Evolutionary conservation across 2,329 filamentous ascomycete genomes (phyloP).

Genomic region (Arthrobotrys megalospora): DNA sequence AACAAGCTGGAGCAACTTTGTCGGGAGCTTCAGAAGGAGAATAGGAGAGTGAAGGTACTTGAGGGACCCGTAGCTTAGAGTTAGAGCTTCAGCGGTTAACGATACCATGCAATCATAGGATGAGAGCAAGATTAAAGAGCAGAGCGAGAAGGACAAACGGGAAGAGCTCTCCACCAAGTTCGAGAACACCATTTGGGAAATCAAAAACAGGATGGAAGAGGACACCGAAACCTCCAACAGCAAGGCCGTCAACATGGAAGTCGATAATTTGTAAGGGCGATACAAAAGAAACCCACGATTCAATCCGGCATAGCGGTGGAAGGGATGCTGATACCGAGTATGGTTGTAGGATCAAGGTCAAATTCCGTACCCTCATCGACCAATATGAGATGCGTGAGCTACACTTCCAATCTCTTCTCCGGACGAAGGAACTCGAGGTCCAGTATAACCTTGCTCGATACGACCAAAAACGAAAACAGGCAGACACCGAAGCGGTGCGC

Average conservation of each 20-base stretch:
- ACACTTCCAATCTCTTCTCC: slow-evolving; percentile 91
- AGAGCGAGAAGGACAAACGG: slow-evolving; percentile 85
- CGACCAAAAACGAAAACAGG: slow-evolving; percentile 89
- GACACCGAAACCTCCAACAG: slow-evolving; percentile 86
- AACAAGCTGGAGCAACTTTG: slow-evolving; percentile 98
- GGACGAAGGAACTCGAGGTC: slow-evolving; percentile 95
- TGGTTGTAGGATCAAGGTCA: slow-evolving; percentile 78
- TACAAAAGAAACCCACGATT: neutral
- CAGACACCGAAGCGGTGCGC: slow-evolving; percentile 84
- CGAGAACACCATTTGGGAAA: slow-evolving; percentile 64
- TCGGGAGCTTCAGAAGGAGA: slow-evolving; percentile 93
- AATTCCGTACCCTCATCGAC: slow-evolving; percentile 95
- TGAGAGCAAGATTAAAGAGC: slow-evolving; percentile 92
- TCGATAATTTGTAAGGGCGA: slow-evolving; percentile 84
- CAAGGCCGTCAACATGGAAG: slow-evolving; percentile 85
- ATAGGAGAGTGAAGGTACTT: slow-evolving; percentile 95
- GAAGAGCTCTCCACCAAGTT: slow-evolving; percentile 68
- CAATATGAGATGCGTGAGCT: slow-evolving; percentile 96
- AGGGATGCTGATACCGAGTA: slow-evolving; percentile 20
- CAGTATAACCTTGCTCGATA: slow-evolving; percentile 90
- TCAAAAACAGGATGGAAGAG: slow-evolving; percentile 71
- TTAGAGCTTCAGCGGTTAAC: slow-evolving; percentile 11
- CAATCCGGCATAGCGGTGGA: neutral
- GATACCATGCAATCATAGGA: slow-evolving; percentile 71
- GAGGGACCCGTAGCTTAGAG: neutral